phyloP scores from a whole-genome alignment of 495 filamentous ascomycete genomes.

The Penicillium bialowiezense region DNA sequence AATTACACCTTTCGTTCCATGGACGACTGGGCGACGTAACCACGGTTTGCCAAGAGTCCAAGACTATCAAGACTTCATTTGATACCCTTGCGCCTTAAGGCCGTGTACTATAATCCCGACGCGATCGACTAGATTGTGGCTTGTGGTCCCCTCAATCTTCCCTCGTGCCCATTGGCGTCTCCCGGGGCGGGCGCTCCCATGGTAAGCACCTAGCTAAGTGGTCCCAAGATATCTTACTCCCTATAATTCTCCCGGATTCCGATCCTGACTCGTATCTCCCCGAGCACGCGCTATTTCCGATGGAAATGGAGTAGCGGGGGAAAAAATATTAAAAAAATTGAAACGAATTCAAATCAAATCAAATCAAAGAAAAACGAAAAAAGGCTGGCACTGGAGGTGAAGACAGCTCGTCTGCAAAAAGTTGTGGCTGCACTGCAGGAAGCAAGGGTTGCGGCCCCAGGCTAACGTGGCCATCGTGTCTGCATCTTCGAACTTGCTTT shows the following conservation, averaged over 20 bases:
- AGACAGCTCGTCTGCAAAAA: constrained; percentile 3
- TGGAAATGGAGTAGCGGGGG: too few relatives aligned
- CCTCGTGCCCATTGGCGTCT: constrained; percentile 2
- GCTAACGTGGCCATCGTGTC: constrained; percentile 5
- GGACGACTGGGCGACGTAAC: not conserved
- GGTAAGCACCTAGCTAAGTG: not conserved
- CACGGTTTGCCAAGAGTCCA: constrained; percentile 17
- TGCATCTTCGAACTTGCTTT: constrained; percentile 1
- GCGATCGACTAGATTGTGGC: constrained; percentile 11
- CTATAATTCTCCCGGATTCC: not conserved
- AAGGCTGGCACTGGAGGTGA: constrained; percentile 3
- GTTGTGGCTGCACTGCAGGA: not conserved
- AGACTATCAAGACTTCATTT: constrained; percentile 18
- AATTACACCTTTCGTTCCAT: not conserved
- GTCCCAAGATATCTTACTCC: too few relatives aligned
- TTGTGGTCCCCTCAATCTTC: not conserved
- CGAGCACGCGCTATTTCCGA: too few relatives aligned
- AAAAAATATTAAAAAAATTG: too few relatives aligned
- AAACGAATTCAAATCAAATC: too few relatives aligned
- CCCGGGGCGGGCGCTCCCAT: not conserved
- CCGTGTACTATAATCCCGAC: constrained; percentile 1
- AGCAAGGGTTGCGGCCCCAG: constrained; percentile 5
- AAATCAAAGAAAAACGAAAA: not conserved
- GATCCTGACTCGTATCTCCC: too few relatives aligned
- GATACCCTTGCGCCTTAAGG: not conserved